Conservation (phyloP, 2,329 filamentous ascomycete genomes). For the Fusarium chuoi region DNA sequence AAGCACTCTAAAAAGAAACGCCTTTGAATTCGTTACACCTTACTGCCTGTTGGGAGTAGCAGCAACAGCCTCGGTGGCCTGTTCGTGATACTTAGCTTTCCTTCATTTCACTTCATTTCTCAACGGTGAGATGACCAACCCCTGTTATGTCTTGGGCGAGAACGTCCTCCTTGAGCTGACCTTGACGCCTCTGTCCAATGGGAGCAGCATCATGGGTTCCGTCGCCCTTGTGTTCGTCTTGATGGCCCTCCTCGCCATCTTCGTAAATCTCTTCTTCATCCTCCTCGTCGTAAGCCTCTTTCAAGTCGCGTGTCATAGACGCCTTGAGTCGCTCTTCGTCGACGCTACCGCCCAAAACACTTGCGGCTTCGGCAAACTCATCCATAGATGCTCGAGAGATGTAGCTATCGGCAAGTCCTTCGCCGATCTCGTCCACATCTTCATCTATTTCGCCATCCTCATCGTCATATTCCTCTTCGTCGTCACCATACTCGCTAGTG, state of each 20-base stretch:
- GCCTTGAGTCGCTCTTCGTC: slow-evolving; percentile 56
- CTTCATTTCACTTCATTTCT: slow-evolving; percentile 51
- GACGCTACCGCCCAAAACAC: slow-evolving; percentile 55
- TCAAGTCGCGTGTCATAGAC: slow-evolving; percentile 52
- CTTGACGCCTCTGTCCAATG: slow-evolving; percentile 21
- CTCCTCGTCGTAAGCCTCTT: slow-evolving; percentile 53
- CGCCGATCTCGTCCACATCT: slow-evolving; percentile 54
- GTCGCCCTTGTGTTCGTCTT: slow-evolving; percentile 34
- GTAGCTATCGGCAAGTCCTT: slow-evolving; percentile 44
- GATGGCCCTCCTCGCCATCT: slow-evolving; percentile 36
- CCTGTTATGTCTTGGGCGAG: slow-evolving; percentile 70
- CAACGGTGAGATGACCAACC: slow-evolving; percentile 62
- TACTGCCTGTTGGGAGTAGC: slow-evolving; percentile 17
- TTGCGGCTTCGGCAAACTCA: slow-evolving; percentile 56
- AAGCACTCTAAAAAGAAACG: not conserved
- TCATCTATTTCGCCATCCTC: slow-evolving; percentile 54
- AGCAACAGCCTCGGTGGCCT: slow-evolving; percentile 33
- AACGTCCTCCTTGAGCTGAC: slow-evolving; percentile 55
- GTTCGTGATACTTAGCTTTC: slow-evolving; percentile 45
- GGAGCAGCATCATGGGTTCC: slow-evolving; percentile 5
- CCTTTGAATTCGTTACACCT: slow-evolving; percentile 28
- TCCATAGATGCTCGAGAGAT: slow-evolving; percentile 46
- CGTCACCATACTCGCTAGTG: slow-evolving; percentile 56
- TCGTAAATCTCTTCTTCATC: slow-evolving; percentile 55
- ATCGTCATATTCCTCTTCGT: slow-evolving; percentile 57